These are phyloP conservation scores for Penicillium sp. DNA, from an alignment of 2,329 filamentous ascomycete genomes.

Conservation along the genomic window DNA sequence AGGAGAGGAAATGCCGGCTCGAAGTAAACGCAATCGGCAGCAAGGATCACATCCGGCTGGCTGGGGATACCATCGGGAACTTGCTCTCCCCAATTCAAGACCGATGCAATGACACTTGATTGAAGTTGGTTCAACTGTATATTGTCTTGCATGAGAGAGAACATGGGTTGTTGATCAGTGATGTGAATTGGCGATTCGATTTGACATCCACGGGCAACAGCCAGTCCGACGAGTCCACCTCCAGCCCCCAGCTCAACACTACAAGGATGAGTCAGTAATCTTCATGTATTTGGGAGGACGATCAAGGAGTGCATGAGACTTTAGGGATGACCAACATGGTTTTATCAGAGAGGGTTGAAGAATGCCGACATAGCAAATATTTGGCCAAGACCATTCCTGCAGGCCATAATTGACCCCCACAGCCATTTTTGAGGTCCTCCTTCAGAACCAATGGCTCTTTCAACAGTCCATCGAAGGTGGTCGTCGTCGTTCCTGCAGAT, in stretches of 20 bases:
- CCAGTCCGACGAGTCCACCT: constrained; percentile 73
- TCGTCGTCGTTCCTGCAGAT: constrained; percentile 45
- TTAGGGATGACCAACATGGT: constrained; percentile 60
- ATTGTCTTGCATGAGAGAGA: constrained; percentile 78
- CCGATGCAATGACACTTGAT: constrained; percentile 56
- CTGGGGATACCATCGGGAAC: constrained; percentile 34
- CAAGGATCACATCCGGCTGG: constrained; percentile 75
- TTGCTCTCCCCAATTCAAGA: constrained; percentile 70
- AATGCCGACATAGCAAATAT: constrained; percentile 74
- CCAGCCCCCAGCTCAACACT: constrained; percentile 90
- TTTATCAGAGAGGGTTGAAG: constrained; percentile 56
- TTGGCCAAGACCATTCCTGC: constrained; percentile 82
- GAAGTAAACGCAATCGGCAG: constrained; percentile 95
- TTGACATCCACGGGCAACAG: constrained; percentile 52
- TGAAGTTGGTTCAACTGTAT: constrained; percentile 71
- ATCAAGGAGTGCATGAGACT: not conserved
- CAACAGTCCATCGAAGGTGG: constrained; percentile 69
- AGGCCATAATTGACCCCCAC: constrained; percentile 91
- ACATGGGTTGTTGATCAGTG: constrained; percentile 84
- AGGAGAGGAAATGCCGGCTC: constrained; percentile 90
- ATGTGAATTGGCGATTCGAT: constrained; percentile 59
- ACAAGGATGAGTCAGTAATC: not conserved
- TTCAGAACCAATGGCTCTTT: constrained; percentile 64
- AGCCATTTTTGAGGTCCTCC: constrained; percentile 81
- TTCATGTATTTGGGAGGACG: not conserved